Conservation (phyloP, 345 rosid species). For the Pugionium cornutum region DNA sequence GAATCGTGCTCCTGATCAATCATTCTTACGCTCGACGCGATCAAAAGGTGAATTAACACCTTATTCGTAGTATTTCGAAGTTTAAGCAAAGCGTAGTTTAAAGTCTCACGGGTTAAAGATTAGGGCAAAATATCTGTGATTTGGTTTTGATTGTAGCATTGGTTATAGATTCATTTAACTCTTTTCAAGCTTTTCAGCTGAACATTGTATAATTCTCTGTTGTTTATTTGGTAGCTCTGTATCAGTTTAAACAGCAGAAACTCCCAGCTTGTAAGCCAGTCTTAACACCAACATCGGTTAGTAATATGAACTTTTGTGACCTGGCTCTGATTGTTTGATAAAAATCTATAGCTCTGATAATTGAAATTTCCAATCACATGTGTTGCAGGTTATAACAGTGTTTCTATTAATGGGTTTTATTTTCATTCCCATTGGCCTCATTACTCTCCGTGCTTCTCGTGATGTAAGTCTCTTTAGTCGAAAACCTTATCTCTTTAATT, state of each 20-base stretch:
- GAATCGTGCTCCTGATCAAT: conserved; percentile 32
- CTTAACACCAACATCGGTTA: conserved; percentile 70
- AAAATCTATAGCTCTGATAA: conserved; percentile 3
- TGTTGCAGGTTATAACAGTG: conserved; percentile 57
- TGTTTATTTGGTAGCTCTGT: conserved; percentile 46
- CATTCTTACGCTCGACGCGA: conserved; percentile 42
- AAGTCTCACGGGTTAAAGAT: not conserved
- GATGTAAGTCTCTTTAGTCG: conserved; percentile 45
- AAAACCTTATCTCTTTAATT: not conserved
- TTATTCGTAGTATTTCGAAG: not conserved
- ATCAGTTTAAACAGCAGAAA: conserved; percentile 68
- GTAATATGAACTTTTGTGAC: conserved; percentile 8
- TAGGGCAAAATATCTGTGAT: not conserved
- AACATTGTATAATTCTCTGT: conserved; percentile 4
- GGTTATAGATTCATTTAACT: not conserved
- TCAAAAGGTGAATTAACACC: conserved; percentile 39
- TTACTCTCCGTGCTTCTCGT: conserved; percentile 65
- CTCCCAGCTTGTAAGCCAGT: conserved; percentile 94
- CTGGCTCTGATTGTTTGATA: not conserved
- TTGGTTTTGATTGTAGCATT: not conserved
- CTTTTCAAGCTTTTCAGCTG: not conserved
- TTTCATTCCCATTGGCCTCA: conserved; percentile 64
- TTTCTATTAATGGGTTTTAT: conserved; percentile 56
- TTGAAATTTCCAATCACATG: not conserved
- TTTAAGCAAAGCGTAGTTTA: conserved; percentile 6